Evolutionary conservation across 805 yeast genomes (phyloP).

Genomic region (Pichia nakasei): DNA sequence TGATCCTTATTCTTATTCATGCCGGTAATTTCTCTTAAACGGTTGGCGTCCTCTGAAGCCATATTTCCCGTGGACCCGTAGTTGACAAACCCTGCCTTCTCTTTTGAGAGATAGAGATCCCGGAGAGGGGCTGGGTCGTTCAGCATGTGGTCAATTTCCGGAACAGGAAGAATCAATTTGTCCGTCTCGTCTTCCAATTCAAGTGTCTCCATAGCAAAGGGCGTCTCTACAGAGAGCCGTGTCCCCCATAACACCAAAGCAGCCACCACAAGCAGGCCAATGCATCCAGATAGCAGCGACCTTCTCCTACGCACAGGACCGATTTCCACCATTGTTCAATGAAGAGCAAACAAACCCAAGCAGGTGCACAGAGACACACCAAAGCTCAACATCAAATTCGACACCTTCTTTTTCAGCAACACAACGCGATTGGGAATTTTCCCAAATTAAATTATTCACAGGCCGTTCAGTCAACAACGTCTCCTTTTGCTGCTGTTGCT

Average conservation of each 20-base stretch:
- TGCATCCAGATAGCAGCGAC: background rate
- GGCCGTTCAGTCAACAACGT: too few relatives aligned
- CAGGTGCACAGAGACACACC: too few relatives aligned
- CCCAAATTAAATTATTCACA: too few relatives aligned
- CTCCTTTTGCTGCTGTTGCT: too few relatives aligned
- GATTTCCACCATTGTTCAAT: background rate
- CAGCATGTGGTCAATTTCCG: slow-evolving; percentile 2
- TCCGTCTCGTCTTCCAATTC: too few relatives aligned
- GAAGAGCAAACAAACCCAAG: too few relatives aligned
- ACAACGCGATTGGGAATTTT: too few relatives aligned
- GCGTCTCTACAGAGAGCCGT: too few relatives aligned
- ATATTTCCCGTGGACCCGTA: slow-evolving; percentile 25
- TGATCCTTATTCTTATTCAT: background rate
- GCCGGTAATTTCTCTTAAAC: background rate
- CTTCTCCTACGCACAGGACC: background rate
- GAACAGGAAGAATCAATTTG: too few relatives aligned
- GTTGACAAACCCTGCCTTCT: slow-evolving; percentile 14
- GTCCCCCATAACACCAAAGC: background rate
- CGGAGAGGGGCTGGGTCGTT: slow-evolving; percentile 18
- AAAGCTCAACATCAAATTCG: too few relatives aligned
- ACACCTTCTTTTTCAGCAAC: too few relatives aligned
- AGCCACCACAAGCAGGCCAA: background rate
- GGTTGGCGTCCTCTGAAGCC: background rate
- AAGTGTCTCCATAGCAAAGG: too few relatives aligned
- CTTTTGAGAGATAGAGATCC: slow-evolving; percentile 17